Percentiles rank a stretch among this genome's conserved stretches.
phyloP scores from a whole-genome alignment of 1,139 yeast species.

The Scheffersomyces lignicola region DNA sequence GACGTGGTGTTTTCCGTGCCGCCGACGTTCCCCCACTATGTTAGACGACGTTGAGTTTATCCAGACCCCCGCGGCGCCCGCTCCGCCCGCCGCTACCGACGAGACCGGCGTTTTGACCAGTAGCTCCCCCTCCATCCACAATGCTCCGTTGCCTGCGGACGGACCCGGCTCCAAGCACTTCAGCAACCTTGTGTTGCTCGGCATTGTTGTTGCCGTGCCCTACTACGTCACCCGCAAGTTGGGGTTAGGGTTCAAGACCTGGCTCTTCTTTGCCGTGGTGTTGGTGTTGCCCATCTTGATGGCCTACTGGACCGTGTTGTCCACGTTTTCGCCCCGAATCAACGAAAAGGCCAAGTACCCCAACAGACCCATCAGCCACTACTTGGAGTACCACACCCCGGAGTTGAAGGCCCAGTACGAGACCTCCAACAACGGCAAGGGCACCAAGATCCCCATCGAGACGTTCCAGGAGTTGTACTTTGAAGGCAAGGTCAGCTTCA shows the following conservation, averaged over 20 bases:
- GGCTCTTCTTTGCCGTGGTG: conserved; percentile 54
- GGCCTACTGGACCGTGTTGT: conserved; percentile 79
- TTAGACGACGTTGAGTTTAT: conserved; percentile 50
- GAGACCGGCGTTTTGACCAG: conserved; percentile 64
- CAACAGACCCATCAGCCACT: conserved; percentile 73
- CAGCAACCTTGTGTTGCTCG: conserved; percentile 58
- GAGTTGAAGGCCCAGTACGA: conserved; percentile 70
- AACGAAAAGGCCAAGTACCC: conserved; percentile 80
- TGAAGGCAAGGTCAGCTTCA: conserved; percentile 80
- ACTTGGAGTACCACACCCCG: conserved; percentile 78
- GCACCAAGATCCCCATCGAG: conserved; percentile 84
- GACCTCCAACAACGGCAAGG: conserved; percentile 53
- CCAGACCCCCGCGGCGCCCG: conserved; percentile 59
- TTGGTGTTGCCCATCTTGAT: conserved; percentile 68
- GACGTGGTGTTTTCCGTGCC: too few species aligned
- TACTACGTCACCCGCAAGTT: conserved; percentile 60
- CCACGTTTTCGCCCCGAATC: conserved; percentile 77
- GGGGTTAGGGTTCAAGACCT: conserved; percentile 75
- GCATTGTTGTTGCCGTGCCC: conserved; percentile 62
- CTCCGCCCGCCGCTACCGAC: conserved; percentile 48
- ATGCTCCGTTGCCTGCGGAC: conserved; percentile 89
- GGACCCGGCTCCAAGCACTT: conserved; percentile 85
- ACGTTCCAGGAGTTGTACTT: conserved; percentile 89
- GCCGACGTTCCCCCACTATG: conserved; percentile 26
- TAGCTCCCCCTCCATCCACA: conserved; percentile 70